Base-by-base conservation (phyloP, 2,329 filamentous ascomycete genomes). In the Thelonectria rubi region DNA sequence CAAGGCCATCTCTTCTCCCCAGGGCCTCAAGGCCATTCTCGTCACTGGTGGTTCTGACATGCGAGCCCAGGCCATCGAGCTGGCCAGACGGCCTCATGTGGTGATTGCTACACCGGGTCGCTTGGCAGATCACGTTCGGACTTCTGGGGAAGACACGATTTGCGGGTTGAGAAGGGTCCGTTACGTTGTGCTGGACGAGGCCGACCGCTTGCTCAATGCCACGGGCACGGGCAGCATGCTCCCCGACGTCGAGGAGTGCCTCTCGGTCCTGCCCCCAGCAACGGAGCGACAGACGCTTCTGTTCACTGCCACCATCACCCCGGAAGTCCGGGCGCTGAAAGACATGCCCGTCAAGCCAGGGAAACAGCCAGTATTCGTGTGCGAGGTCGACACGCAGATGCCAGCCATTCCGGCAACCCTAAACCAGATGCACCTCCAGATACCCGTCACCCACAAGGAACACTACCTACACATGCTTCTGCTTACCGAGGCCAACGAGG, bases 241-340 rank as follows among this genome's bases (percentile, higher is more conserved):
- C n/a, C 91, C 92, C 5, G 95, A 97, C 72, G 88, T 99, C 1
- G 92, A 96, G 74, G 92, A 93, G 63, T 97, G 94, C 73, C 83
- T 99, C 4, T 89, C 88, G 2, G 89, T 90, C 2, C 84, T 99
- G 0, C 95, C 95, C 0, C 88, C 91, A 0, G 86, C 92, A 5
- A 79, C 85, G 1, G 83, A 92, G 72, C 87, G 95, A n/a, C 94
- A 99, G 77, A 99, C 94, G 0, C 86, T 97, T 15, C 86, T 99
- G 3, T 99, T 99, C 80, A 99, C 95, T 9, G 95, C 95, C 15
- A 99, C 95, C 1, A 89, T 99, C 45, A 98, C 95, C 0, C 88
- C 92, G 3, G 94, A 98, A 80, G 93, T 99, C 4, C 88, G 92
- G 51, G 92, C 92, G 2, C 80, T 98, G 61, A 95, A 97, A 77